A percentile compares a stretch with the other conserved stretches of the same genome.
phyloP scores from a whole-genome alignment of 2,329 filamentous ascomycete genomes.

The Paraphaeosphaeria sporulosa region DNA sequence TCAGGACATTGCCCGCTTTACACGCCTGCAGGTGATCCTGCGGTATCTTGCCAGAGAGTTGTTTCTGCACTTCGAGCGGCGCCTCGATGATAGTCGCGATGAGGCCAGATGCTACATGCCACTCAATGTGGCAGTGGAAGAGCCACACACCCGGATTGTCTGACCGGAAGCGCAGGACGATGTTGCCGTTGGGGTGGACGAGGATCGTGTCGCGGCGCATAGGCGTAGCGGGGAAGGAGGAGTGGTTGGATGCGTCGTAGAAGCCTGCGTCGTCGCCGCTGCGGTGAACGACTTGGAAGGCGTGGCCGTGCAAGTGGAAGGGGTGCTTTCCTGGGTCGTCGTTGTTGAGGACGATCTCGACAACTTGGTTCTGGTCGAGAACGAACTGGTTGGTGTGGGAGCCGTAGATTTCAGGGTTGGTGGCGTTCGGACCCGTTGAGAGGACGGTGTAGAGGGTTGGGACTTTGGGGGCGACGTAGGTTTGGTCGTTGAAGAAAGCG shows the following conservation, averaged over 20 bases:
- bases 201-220: slow-evolving; percentile 63
- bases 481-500: slow-evolving; percentile 73
- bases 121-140: slow-evolving; percentile 49
- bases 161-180: slow-evolving; percentile 63
- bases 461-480: slow-evolving; percentile 77
- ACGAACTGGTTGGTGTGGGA: slow-evolving; percentile 66
- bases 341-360: slow-evolving; percentile 81
- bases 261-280: slow-evolving; percentile 42
- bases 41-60: slow-evolving; percentile 64
- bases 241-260: slow-evolving; percentile 58
- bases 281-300: slow-evolving; percentile 47
- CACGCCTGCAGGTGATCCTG: slow-evolving; percentile 68
- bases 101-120: slow-evolving; percentile 56
- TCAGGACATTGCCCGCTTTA: slow-evolving; percentile 58
- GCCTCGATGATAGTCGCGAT: slow-evolving; percentile 61
- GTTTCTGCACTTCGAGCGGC: slow-evolving; percentile 65
- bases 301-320: slow-evolving; percentile 71
- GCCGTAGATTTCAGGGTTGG: slow-evolving; percentile 56
- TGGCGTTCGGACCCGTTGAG: slow-evolving; percentile 61
- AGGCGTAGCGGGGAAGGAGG: slow-evolving; percentile 43
- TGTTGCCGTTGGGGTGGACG: slow-evolving; percentile 62
- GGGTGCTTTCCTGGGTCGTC: slow-evolving; percentile 72
- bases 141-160: slow-evolving; percentile 57
- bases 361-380: slow-evolving; percentile 70
- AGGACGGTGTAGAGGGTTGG: slow-evolving; percentile 81